These are phyloP conservation scores for Piper longum DNA, from an alignment of 164 flowering plant species.

Conservation along the genomic window DNA sequence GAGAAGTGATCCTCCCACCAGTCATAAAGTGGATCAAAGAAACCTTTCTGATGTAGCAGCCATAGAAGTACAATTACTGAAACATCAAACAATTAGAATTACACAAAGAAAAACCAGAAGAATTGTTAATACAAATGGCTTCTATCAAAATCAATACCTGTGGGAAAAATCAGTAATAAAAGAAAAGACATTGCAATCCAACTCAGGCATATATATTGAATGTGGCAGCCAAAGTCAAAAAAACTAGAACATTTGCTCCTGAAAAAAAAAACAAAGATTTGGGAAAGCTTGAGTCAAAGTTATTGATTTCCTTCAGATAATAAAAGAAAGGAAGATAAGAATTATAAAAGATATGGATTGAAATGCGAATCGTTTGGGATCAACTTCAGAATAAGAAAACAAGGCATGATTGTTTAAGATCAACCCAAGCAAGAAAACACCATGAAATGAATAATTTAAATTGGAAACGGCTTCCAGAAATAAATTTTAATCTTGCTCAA, in stretches of 20 bases:
- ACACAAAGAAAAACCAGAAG: background rate
- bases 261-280: conserved; percentile 16
- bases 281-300: background rate
- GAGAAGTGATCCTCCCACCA: conserved; percentile 73
- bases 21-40: conserved; percentile 77
- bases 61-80: conserved; percentile 68
- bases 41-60: conserved; percentile 81
- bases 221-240: conserved; percentile 83
- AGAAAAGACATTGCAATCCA: conserved; percentile 69
- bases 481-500: too few relatives aligned
- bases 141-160: conserved; percentile 31
- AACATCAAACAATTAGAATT: conserved; percentile 8
- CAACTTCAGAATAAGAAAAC: too few relatives aligned
- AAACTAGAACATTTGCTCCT: conserved; percentile 66
- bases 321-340: too few relatives aligned
- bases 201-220: conserved; percentile 73
- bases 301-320: too few relatives aligned
- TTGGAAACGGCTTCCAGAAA: too few relatives aligned
- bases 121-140: background rate
- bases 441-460: too few relatives aligned
- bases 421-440: too few relatives aligned
- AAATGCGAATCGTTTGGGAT: too few relatives aligned
- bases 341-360: too few relatives aligned
- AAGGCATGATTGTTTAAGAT: too few relatives aligned
- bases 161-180: conserved; percentile 59